Conservation (phyloP, 768 basidiomycete genomes). For the Trametes elegans region DNA sequence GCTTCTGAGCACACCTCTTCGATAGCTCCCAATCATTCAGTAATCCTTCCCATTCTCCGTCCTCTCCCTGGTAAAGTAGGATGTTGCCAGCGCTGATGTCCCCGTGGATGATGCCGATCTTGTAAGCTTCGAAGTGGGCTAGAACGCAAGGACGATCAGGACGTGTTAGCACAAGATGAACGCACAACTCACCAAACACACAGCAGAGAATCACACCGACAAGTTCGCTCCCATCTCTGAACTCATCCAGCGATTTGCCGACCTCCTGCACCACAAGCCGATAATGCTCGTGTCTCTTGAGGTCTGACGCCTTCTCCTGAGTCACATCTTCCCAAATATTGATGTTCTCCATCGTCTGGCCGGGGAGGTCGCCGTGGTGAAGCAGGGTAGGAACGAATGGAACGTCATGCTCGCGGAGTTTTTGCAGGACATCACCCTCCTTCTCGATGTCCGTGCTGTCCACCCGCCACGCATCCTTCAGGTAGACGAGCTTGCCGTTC, state of each 20-base stretch:
- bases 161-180: not conserved
- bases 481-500: not conserved
- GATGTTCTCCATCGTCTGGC: not conserved
- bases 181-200: not conserved
- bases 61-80: not conserved
- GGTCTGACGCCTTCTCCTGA: not conserved
- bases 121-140: not conserved
- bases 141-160: not conserved
- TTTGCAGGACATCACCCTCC: not conserved
- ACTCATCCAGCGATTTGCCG: not conserved
- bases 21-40: conserved; percentile 10
- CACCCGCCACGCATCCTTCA: conserved; percentile 11
- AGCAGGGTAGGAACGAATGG: not conserved
- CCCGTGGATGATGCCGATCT: not conserved
- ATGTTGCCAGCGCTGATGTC: conserved; percentile 6
- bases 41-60: not conserved
- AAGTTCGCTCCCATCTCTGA: not conserved
- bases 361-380: not conserved
- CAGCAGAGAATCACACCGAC: not conserved
- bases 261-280: conserved; percentile 4
- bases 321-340: not conserved
- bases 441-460: not conserved
- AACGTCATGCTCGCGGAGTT: not conserved
- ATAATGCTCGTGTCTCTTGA: conserved; percentile 1
- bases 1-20: not conserved